Evolutionary conservation across 345 rosid species (phyloP), one percentile per base, ranked within the genome.

Genomic region (Cardamine occulta): DNA sequence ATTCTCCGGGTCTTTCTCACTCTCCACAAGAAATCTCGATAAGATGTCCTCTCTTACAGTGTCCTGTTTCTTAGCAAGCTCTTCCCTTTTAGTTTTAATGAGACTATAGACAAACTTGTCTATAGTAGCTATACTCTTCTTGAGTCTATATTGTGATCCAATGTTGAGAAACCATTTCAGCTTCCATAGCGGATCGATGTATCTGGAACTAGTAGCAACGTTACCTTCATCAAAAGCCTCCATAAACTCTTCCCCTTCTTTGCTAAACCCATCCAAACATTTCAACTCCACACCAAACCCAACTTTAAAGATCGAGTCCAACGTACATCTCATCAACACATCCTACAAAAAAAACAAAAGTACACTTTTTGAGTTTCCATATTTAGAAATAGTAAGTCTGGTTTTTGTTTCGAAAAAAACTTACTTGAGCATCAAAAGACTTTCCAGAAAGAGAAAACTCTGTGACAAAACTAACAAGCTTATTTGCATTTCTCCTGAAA

Each of bases 261-360:
- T 66, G 62, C 72, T 89, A 51, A 88, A 81, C 3, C 89, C 92
- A 14, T 75, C 79, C 84, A 87, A 74, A 82, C 93, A 85, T 52
- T 82, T 77, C 48, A 87, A 73, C 17, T 88, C 91, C 49, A 87
- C 88, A 14, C 97, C 97, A 42, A 93, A 93, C 34, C 85, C 97
- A 3, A 93, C 94, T 87, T 91, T 84, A 74, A 88, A 86, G 19
- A 93, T 91, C 0, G 96, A 89, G 52, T 91, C 94, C 74, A 93
- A 37, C 8, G 90, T 83, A 66, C 60, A 84, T 68, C 84, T 83
- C 98, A 89, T 87, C 78, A 91, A 42, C 26, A 88, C 18, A 71
- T 87, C 89, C 97, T 93, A 44, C 35, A 21, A 23, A 35, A 61
- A 19, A 47, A 53, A 57, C 52, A 37, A 54, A 28, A 26, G 8